A percentile compares a stretch with the other conserved stretches of the same genome.
phyloP scores from a whole-genome alignment of 768 basidiomycete genomes.

The Cystofilobasidium capitatum region DNA sequence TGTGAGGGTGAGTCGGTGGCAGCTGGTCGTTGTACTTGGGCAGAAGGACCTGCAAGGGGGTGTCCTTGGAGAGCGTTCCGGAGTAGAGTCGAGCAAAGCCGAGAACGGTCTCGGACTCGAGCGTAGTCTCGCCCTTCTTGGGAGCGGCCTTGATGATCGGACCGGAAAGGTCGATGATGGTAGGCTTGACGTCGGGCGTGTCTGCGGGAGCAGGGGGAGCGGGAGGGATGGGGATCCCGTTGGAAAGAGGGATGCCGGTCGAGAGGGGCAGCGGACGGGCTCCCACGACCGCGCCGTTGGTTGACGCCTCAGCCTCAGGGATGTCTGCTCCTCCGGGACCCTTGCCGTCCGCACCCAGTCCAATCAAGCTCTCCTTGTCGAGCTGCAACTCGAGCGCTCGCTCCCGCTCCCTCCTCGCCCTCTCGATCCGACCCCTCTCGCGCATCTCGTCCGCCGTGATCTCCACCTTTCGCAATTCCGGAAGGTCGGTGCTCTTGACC shows the following conservation, averaged over 20 bases:
- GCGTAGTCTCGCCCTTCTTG: slow-evolving; percentile 8
- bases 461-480: slow-evolving; percentile 68
- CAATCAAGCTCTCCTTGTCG: slow-evolving; percentile 18
- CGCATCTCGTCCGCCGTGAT: slow-evolving; percentile 79
- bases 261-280: too few relatives aligned
- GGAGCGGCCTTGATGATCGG: background rate
- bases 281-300: background rate
- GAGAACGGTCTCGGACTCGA: slow-evolving; percentile 55
- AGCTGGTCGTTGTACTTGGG: slow-evolving; percentile 72
- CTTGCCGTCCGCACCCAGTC: slow-evolving; percentile 25
- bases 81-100: slow-evolving; percentile 93
- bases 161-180: background rate
- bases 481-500: slow-evolving; percentile 65
- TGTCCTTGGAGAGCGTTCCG: slow-evolving; percentile 62
- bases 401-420: slow-evolving; percentile 35
- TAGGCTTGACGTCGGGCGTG: background rate
- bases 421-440: slow-evolving; percentile 48
- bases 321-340: background rate
- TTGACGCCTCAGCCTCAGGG: background rate
- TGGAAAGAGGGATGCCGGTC: background rate
- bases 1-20: slow-evolving; percentile 56
- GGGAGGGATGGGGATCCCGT: too few relatives aligned
- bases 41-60: slow-evolving; percentile 60
- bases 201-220: background rate
- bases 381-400: slow-evolving; percentile 20